Evolutionary conservation across 176 grass and related monocot genomes (phyloP).

Genomic region (Oryza meridionalis): DNA sequence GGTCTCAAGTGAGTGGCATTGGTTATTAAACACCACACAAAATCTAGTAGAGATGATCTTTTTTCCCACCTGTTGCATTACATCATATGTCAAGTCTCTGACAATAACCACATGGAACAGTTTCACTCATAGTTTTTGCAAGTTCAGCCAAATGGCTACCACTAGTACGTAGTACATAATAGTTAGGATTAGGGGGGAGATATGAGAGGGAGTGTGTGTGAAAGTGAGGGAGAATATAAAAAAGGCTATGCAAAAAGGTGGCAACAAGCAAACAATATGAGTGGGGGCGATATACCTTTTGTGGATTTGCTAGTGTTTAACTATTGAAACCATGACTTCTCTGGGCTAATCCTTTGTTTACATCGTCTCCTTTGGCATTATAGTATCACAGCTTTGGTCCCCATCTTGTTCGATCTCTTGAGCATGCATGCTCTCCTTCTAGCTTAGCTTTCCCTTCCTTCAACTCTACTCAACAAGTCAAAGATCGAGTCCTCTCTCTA

Average conservation of each 20-base stretch:
- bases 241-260: conserved; percentile 53
- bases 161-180: neutral
- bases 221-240: conserved; percentile 44
- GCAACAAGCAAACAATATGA: conserved; percentile 44
- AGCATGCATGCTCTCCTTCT: conserved; percentile 54
- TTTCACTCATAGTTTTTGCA: conserved; percentile 15
- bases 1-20: neutral
- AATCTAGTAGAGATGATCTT: conserved; percentile 16
- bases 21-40: conserved; percentile 18
- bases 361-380: conserved; percentile 43
- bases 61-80: conserved; percentile 36
- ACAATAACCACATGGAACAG: conserved; percentile 39
- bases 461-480: conserved; percentile 75
- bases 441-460: conserved; percentile 78
- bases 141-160: conserved; percentile 21
- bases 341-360: conserved; percentile 50
- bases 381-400: conserved; percentile 56
- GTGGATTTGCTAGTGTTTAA: conserved; percentile 48
- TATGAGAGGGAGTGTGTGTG: neutral
- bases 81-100: conserved; percentile 47
- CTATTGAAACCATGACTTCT: conserved; percentile 32
- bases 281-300: conserved; percentile 55
- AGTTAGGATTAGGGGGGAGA: conserved; percentile 24
- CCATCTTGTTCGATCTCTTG: conserved; percentile 47
- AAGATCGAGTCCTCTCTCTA: conserved; percentile 2